A percentile compares a stretch with the other conserved stretches of the same genome.
Conservation (phyloP, 371 early-diverging fungal species). For the Saksenaea vasiformis region DNA sequence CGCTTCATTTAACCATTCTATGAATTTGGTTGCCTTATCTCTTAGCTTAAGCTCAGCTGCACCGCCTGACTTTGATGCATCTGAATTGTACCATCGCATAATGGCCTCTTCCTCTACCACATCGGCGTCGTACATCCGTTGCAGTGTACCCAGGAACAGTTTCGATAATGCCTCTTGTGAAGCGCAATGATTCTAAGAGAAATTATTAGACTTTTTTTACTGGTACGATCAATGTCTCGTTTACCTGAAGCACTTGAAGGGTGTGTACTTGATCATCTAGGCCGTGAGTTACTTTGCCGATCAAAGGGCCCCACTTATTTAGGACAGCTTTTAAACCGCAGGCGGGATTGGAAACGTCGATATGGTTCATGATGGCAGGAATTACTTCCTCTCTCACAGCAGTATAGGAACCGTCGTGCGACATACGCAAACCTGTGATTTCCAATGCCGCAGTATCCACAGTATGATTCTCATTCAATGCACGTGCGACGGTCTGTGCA, state of each 20-base stretch:
- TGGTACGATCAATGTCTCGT: not conserved
- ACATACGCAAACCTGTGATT: conserved; percentile 89
- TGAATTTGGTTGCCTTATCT: conserved; percentile 56
- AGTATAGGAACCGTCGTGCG: conserved; percentile 80
- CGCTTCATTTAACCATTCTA: conserved; percentile 73
- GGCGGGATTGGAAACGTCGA: conserved; percentile 48
- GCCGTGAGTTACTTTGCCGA: conserved; percentile 72
- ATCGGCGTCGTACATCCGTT: conserved; percentile 78
- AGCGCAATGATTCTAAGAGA: conserved; percentile 41
- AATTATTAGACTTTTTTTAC: not conserved
- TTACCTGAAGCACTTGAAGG: conserved; percentile 61
- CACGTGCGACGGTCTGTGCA: conserved; percentile 76
- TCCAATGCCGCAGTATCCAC: conserved; percentile 84
- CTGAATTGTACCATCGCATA: conserved; percentile 70
- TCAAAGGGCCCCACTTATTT: conserved; percentile 69
- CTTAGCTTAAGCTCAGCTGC: conserved; percentile 39
- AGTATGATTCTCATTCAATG: conserved; percentile 75
- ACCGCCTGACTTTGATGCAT: conserved; percentile 28
- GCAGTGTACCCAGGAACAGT: conserved; percentile 65
- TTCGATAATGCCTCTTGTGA: conserved; percentile 48
- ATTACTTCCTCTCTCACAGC: conserved; percentile 78
- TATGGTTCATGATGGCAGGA: conserved; percentile 61
- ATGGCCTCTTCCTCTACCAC: conserved; percentile 86
- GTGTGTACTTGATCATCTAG: conserved; percentile 80
- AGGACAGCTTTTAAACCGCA: conserved; percentile 51